A percentile compares a stretch with the other conserved stretches of the same genome.
phyloP scores from a whole-genome alignment of 768 basidiomycete genomes.

The Suillus ampliporus region DNA sequence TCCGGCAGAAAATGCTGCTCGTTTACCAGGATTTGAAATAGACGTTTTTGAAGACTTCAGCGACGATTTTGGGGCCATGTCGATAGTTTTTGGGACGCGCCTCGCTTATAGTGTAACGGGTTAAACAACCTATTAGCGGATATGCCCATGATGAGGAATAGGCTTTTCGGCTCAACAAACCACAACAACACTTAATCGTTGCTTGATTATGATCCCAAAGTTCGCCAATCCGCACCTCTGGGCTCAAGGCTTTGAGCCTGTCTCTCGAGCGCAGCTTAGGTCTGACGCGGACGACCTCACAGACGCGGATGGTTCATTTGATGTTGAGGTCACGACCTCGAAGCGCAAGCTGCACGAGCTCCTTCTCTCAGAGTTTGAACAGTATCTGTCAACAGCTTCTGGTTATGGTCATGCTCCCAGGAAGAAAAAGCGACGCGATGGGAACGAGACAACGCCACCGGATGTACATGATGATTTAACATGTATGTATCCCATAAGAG shows the following conservation, averaged over 20 bases:
- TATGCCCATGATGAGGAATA: too few relatives aligned
- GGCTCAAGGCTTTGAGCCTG: constrained; percentile 34
- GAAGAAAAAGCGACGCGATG: constrained; percentile 13
- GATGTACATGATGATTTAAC: background rate
- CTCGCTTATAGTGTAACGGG: too few relatives aligned
- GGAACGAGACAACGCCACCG: background rate
- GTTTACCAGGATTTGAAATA: constrained; percentile 26
- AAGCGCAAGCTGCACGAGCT: constrained; percentile 28
- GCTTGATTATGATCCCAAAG: constrained; percentile 38
- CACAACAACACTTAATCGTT: constrained; percentile 27
- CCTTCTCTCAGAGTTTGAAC: constrained; percentile 28
- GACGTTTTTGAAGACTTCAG: constrained; percentile 17
- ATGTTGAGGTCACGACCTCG: constrained; percentile 14
- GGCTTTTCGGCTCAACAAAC: constrained; percentile 20
- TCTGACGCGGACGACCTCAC: constrained; percentile 17
- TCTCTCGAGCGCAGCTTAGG: constrained; percentile 43
- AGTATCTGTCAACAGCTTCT: constrained; percentile 13
- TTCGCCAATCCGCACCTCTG: constrained; percentile 55
- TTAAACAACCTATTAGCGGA: background rate
- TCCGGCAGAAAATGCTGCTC: constrained; percentile 14
- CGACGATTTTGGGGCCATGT: constrained; percentile 10
- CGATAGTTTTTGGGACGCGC: background rate
- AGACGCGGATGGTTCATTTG: constrained; percentile 14
- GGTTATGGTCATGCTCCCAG: background rate
- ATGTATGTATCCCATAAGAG: constrained; percentile 7